Evolutionary conservation across 306 rosid genomes (phyloP), one percentile per base, ranked within the genome.

Genomic region (Vigna radiata): DNA sequence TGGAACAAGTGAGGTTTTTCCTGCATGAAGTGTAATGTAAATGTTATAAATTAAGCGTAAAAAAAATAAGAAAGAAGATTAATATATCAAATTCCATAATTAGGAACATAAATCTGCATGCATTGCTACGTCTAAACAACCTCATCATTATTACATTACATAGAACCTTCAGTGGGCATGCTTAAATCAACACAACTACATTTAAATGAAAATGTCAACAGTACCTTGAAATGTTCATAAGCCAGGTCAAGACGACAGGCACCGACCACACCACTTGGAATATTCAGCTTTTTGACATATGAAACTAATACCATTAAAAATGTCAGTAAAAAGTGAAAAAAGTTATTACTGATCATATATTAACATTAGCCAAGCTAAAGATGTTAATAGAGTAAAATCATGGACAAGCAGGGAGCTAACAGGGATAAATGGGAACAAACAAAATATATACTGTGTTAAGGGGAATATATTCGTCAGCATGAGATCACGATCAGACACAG

Each of bases 251-350:
- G 98, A 65, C 96, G 91, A 72, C 98, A 96, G 72, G 98, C 97
- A 75, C 99, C 99, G 85, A 96, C 98, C 83, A 92, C 98, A 7
- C 98, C 99, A 74, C 99, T 96, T 41, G 99, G 99, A 86, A 93
- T 91, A 83, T 95, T 92, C 78, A 95, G 88, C 80, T 90, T 86
- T 84, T 88, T 93, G 77, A 96, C 98, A 80, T 96, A 92, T 46
- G 97, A 83, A 85, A 96, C 99, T 96, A 84, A 18, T 54, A 82
- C 52, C 75, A 80, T 39, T 78, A 67, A 48, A 83, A 62, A 67
- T 81, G 83, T 85, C 79, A 87, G 75, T 53, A 83, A 41, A 37
- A 61, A 44, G 73, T 16, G 25, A 69, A 37, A 21, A 23, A 68
- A 68, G 50, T 69, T 54, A 77, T 54, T 16, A 27, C 21, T 44